These are phyloP conservation scores for Gracilaria gracilis DNA, from an alignment of 23 red algal genomes.

Conservation along the genomic window DNA sequence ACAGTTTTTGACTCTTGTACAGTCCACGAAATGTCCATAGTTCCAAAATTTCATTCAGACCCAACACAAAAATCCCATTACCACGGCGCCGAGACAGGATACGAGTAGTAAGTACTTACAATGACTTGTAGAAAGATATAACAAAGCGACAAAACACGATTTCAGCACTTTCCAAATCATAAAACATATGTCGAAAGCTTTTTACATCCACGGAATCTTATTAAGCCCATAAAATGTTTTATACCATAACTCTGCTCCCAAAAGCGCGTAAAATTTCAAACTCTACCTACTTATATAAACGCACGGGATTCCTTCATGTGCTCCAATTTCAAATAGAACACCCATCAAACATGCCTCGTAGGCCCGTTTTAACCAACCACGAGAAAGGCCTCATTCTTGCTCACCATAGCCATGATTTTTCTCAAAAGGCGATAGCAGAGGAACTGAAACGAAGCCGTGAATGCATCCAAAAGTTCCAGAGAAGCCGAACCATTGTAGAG, in stretches of 20 bases:
- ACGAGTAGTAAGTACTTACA: no score
- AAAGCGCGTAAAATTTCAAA: constrained; percentile 4
- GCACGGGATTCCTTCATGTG: not conserved
- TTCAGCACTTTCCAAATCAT: no score
- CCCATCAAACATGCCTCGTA: not conserved
- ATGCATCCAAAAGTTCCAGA: not conserved
- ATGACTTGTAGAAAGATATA: no score
- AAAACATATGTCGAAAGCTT: not conserved
- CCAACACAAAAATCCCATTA: no score
- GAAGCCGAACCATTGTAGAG: no score
- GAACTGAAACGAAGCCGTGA: not conserved
- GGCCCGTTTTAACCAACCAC: not conserved
- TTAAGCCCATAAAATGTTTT: not conserved
- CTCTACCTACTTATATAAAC: not conserved
- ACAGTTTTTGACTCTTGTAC: no score
- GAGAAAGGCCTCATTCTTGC: not conserved
- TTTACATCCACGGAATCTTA: not conserved
- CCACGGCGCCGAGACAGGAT: no score
- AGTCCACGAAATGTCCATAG: no score
- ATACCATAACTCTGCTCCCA: not conserved
- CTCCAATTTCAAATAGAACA: not conserved
- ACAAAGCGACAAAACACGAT: no score
- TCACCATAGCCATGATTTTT: not conserved
- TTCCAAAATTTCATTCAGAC: no score
- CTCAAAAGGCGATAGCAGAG: not conserved